phyloP scores from a whole-genome alignment of 352 stramenopile species.

The Pythium monospermum region DNA sequence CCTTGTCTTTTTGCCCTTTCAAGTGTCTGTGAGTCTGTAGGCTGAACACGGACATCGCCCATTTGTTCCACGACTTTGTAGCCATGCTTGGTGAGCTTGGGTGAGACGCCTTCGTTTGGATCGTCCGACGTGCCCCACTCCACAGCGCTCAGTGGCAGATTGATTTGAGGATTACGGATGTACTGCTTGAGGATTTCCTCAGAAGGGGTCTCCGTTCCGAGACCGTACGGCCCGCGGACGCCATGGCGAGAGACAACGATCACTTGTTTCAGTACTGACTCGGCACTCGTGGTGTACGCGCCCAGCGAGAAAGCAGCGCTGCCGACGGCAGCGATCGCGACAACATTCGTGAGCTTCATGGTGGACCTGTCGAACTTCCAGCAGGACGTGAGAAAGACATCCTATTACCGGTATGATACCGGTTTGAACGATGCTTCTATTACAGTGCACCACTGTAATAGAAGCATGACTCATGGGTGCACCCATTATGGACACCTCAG shows the following conservation, averaged over 20 bases:
- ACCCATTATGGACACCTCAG: no score
- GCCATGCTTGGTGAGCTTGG: constrained; percentile 78
- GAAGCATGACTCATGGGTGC: no score
- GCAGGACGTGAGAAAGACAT: no score
- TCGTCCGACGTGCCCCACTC: constrained; percentile 71
- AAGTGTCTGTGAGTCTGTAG: no score
- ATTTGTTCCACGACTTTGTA: constrained; percentile 56
- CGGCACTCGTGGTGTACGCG: background rate
- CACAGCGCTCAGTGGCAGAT: constrained; percentile 44
- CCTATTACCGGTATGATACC: no score
- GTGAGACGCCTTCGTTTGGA: constrained; percentile 52
- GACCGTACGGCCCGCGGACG: constrained; percentile 66
- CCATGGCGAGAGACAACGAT: constrained; percentile 69
- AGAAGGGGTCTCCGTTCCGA: constrained; percentile 42
- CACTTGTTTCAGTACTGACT: constrained; percentile 25
- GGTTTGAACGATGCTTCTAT: no score
- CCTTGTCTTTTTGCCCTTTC: no score
- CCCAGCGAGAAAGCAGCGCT: no score
- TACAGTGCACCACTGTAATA: no score
- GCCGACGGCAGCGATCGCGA: no score
- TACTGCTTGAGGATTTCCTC: constrained; percentile 53
- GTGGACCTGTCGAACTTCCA: no score
- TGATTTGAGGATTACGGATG: constrained; percentile 49
- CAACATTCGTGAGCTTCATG: no score
- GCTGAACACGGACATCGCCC: constrained; percentile 43